These are phyloP conservation scores for Colletotrichum caudatum DNA, from an alignment of 2,329 filamentous ascomycete genomes.

Conservation along the genomic window DNA sequence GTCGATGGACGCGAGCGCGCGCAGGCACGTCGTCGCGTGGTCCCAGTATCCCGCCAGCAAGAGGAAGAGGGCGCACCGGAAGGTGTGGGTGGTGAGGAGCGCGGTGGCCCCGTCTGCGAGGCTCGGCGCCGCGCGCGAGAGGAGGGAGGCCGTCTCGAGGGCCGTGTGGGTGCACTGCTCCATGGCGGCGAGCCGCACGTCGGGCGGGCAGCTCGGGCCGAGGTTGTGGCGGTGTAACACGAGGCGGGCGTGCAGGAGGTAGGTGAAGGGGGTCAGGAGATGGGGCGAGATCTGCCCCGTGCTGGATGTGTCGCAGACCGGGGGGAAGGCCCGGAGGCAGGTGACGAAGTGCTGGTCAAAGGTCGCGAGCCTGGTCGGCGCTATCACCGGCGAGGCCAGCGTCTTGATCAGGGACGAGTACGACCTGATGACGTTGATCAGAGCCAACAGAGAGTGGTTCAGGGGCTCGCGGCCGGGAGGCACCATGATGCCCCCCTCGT, in stretches of 20 bases:
- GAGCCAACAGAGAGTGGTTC: conserved; percentile 79
- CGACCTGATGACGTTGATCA: conserved; percentile 84
- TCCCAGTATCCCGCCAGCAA: conserved; percentile 80
- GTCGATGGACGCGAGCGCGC: conserved; percentile 77
- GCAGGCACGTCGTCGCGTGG: conserved; percentile 78
- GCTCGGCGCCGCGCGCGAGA: conserved; percentile 73
- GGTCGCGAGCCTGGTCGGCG: conserved; percentile 74
- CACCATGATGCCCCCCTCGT: conserved; percentile 66
- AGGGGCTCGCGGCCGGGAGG: conserved; percentile 66
- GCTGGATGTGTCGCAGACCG: conserved; percentile 76
- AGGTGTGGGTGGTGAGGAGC: conserved; percentile 84
- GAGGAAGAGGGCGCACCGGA: conserved; percentile 86
- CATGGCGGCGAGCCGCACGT: conserved; percentile 77
- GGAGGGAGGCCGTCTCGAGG: conserved; percentile 81
- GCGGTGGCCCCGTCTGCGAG: conserved; percentile 77
- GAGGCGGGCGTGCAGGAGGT: conserved; percentile 86
- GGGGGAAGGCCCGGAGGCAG: conserved; percentile 81
- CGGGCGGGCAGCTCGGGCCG: conserved; percentile 74
- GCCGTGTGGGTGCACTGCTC: conserved; percentile 81
- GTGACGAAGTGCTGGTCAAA: conserved; percentile 85
- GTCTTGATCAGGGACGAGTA: conserved; percentile 80
- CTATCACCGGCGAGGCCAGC: conserved; percentile 75
- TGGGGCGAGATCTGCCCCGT: conserved; percentile 77
- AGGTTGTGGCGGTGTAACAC: conserved; percentile 91
- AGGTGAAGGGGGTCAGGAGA: conserved; percentile 79